These are phyloP conservation scores for Coniochaeta prunicola DNA, from an alignment of 2,329 filamentous ascomycete genomes.

Conservation along the genomic window DNA sequence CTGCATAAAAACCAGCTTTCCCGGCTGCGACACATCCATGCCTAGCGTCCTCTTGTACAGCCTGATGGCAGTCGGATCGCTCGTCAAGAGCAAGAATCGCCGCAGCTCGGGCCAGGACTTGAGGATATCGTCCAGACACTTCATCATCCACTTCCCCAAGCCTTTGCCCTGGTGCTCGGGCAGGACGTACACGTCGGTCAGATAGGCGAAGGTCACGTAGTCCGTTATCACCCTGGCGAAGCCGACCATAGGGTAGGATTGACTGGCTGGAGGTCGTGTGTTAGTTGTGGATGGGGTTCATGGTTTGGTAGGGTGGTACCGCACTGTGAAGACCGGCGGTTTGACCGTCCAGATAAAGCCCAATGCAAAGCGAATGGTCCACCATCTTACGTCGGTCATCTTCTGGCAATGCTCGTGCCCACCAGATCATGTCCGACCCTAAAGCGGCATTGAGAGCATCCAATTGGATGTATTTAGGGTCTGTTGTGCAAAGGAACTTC, in stretches of 20 bases:
- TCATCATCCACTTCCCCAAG: conserved; percentile 58
- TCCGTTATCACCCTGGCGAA: conserved; percentile 63
- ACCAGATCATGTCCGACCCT: conserved; percentile 51
- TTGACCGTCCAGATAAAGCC: conserved; percentile 36
- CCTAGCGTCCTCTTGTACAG: conserved; percentile 43
- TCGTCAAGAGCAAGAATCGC: conserved; percentile 48
- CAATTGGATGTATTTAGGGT: conserved; percentile 47
- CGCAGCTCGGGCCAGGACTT: conserved; percentile 52
- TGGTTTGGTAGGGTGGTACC: conserved; percentile 7
- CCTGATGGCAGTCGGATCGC: conserved; percentile 20
- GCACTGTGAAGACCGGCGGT: conserved; percentile 24
- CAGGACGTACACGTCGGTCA: conserved; percentile 62
- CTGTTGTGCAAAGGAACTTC: conserved; percentile 54
- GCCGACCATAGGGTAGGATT: conserved; percentile 32
- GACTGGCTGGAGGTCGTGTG: background rate
- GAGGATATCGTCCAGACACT: conserved; percentile 49
- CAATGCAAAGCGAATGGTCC: conserved; percentile 52
- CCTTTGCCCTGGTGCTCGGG: conserved; percentile 53
- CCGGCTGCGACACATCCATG: conserved; percentile 29
- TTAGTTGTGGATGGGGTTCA: conserved; percentile 1
- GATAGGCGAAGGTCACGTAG: conserved; percentile 59
- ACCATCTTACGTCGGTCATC: conserved; percentile 42
- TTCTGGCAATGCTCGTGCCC: conserved; percentile 46
- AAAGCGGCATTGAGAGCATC: conserved; percentile 48
- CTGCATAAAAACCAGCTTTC: conserved; percentile 22